Evolutionary conservation across 2,329 filamentous ascomycete genomes (phyloP), one percentile per base, ranked within the genome.

Genomic region (Colletotrichum caudatum): DNA sequence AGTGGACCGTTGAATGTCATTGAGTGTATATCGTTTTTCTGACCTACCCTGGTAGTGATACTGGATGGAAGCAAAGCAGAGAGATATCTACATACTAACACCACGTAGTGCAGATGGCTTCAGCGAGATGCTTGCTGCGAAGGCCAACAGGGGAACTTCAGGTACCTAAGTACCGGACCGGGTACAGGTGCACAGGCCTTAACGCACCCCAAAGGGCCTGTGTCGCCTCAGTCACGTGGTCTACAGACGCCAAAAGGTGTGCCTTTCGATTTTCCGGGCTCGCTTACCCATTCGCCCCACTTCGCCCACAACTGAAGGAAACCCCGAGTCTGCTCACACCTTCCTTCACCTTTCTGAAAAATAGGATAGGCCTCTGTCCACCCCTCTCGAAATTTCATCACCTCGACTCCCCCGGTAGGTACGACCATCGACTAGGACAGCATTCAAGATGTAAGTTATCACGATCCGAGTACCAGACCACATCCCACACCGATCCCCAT

Each of bases 301-400:
- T 80, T 78, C 82, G 81, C 81, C 80, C 82, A 83, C 82, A 82
- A 57, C 54, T 57, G 54, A 80, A 80, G 59, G 76, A 74, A 76
- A 74, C 76, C 56, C 78, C 79, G 77, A 79, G 77, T 82, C 76
- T 64, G 51, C 41, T 53, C 61, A 46, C 60, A 74, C 78, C 78
- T 76, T 62, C 26, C n/a, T 35, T 12, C 59, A 50, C 59, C 46
- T 76, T 78, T 76, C 76, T 74, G 76, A 71, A 71, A 71, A 64
- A 83, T 81, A 76, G 62, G 77, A 83, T 81, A 76, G 62, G 77
- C 76, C 76, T 77, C 76, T 51, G 44, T 58, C 53, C 73, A 81
- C 78, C 81, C 82, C 81, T 81, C 80, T 80, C 77, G 46, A 77
- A 78, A 78, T 77, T 79, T 80, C 82, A 82, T 82, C 69, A 65